phyloP scores from a whole-genome alignment of 2,329 filamentous ascomycete species.

The Diaporthe citrichinensis region DNA sequence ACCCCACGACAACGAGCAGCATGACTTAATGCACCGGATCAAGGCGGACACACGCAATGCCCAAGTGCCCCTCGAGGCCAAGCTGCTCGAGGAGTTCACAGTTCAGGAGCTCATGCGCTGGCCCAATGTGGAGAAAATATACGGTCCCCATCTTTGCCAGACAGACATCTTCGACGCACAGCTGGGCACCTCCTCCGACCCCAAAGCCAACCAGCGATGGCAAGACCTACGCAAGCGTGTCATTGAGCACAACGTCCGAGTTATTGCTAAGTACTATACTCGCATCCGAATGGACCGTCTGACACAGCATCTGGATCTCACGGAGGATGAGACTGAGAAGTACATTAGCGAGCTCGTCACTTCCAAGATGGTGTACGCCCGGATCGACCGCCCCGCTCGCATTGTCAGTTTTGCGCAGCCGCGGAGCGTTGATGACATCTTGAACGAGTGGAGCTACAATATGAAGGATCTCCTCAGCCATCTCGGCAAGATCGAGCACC shows the following conservation, averaged over 20 bases:
- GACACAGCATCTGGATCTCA: conserved; percentile 90
- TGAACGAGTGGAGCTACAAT: conserved; percentile 99
- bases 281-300: conserved; percentile 93
- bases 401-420: conserved; percentile 96
- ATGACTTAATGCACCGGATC: conserved; percentile 95
- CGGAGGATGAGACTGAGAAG: conserved; percentile 97
- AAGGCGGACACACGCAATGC: conserved; percentile 86
- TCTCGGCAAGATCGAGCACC: conserved; percentile 89
- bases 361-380: conserved; percentile 97
- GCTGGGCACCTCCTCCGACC: conserved; percentile 76
- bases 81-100: conserved; percentile 94
- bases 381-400: conserved; percentile 93
- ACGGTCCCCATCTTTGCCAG: conserved; percentile 86
- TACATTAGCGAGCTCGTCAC: conserved; percentile 98
- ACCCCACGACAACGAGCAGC: conserved; percentile 98
- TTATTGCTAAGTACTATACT: conserved; percentile 98
- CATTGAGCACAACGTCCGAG: conserved; percentile 98
- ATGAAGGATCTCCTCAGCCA: conserved; percentile 81
- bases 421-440: conserved; percentile 91
- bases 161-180: conserved; percentile 90
- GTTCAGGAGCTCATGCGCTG: conserved; percentile 98
- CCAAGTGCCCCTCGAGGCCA: conserved; percentile 83
- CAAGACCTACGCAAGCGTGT: conserved; percentile 96
- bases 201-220: conserved; percentile 89
- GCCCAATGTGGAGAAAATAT: conserved; percentile 91